phyloP scores from a whole-genome alignment of 1,284 basidiomycete species.

The Pisolithus thermaeus region DNA sequence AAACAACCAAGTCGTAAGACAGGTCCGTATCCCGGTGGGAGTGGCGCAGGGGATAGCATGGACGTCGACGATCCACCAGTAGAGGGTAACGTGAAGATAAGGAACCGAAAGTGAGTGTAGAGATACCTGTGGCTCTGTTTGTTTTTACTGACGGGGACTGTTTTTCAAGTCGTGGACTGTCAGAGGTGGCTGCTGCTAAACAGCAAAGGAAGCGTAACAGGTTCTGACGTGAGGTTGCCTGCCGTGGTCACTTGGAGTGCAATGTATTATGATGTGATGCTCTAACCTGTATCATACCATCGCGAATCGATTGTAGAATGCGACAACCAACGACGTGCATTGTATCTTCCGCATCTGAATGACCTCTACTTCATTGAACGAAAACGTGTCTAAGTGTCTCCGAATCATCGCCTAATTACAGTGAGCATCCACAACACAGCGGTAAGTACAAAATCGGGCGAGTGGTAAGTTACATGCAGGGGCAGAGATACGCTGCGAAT shows the following conservation, averaged over 20 bases:
- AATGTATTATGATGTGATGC: background rate
- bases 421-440: too few species aligned
- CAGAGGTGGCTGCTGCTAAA: slow-evolving; percentile 31
- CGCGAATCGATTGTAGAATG: background rate
- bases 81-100: slow-evolving; percentile 34
- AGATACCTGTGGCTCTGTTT: too few species aligned
- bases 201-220: slow-evolving; percentile 41
- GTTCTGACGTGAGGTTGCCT: slow-evolving; percentile 18
- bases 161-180: slow-evolving; percentile 21
- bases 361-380: too few species aligned
- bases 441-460: too few species aligned
- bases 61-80: slow-evolving; percentile 42
- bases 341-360: too few species aligned
- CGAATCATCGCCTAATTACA: too few species aligned
- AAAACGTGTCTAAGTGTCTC: too few species aligned
- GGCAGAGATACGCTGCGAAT: too few species aligned
- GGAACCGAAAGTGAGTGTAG: slow-evolving; percentile 50
- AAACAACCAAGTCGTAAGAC: slow-evolving; percentile 30
- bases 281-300: background rate
- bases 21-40: slow-evolving; percentile 16
- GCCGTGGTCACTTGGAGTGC: background rate
- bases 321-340: too few species aligned
- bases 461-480: too few species aligned
- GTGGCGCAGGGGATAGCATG: slow-evolving; percentile 36
- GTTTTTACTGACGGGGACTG: too few species aligned